phyloP scores from a whole-genome alignment of 148 eudicot species.

The Limonium bicolor region DNA sequence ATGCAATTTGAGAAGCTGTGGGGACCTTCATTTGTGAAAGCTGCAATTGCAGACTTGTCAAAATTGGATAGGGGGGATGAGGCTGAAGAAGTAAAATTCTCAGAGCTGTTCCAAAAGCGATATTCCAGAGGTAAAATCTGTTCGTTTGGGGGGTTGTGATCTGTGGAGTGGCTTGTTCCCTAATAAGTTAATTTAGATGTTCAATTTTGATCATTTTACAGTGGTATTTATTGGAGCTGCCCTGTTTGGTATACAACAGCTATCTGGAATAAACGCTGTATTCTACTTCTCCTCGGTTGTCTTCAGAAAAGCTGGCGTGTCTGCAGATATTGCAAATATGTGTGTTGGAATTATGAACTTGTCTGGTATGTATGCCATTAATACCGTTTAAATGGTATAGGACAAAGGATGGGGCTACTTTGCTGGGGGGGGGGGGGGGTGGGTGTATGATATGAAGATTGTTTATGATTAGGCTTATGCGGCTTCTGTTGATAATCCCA shows the following conservation, averaged over 20 bases:
- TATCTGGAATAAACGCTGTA: constrained; percentile 88
- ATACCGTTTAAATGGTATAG: too few relatives aligned
- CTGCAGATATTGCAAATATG: constrained; percentile 55
- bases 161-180: neutral
- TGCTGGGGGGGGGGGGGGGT: too few relatives aligned
- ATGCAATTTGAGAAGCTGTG: constrained; percentile 52
- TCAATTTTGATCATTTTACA: constrained; percentile 29
- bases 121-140: constrained; percentile 33
- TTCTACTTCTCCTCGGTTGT: constrained; percentile 90
- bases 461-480: too few relatives aligned
- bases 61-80: constrained; percentile 64
- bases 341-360: constrained; percentile 60
- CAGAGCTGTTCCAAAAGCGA: constrained; percentile 55
- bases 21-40: constrained; percentile 54
- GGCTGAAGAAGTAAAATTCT: constrained; percentile 32
- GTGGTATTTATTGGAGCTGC: constrained; percentile 72
- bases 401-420: too few relatives aligned
- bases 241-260: constrained; percentile 78
- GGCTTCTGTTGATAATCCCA: too few relatives aligned
- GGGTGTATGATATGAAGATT: too few relatives aligned
- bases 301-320: constrained; percentile 63
- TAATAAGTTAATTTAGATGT: constrained; percentile 4
- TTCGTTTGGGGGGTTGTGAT: too few relatives aligned
- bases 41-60: constrained; percentile 56
- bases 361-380: constrained; percentile 24